Evolutionary conservation across 306 rosid species (phyloP).

Genomic region (Begonia fuchsioides): DNA sequence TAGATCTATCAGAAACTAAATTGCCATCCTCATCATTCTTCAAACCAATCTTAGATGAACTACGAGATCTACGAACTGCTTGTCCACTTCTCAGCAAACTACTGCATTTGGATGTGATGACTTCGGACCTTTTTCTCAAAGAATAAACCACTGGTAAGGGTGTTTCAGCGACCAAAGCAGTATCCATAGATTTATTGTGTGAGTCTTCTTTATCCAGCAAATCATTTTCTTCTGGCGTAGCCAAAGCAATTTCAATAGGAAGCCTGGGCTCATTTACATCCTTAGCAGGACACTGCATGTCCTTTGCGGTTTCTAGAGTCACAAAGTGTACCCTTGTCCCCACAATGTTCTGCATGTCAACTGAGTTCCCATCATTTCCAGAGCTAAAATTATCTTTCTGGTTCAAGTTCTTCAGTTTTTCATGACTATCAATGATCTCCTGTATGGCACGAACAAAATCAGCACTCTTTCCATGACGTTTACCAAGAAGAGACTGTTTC

Average conservation of each 20-base stretch:
- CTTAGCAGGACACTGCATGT: slow-evolving; percentile 27
- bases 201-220: slow-evolving; percentile 24
- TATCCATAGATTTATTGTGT: slow-evolving; percentile 30
- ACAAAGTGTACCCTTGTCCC: slow-evolving; percentile 33
- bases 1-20: slow-evolving; percentile 25
- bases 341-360: slow-evolving; percentile 20
- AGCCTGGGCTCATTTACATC: slow-evolving; percentile 29
- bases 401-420: slow-evolving; percentile 49
- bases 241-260: slow-evolving; percentile 32
- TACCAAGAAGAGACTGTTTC: slow-evolving; percentile 71
- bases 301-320: slow-evolving; percentile 21
- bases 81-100: slow-evolving; percentile 22
- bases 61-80: slow-evolving; percentile 34
- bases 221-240: slow-evolving; percentile 26
- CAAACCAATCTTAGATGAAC: slow-evolving; percentile 32
- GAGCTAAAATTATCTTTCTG: slow-evolving; percentile 28
- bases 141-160: slow-evolving; percentile 31
- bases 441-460: slow-evolving; percentile 87
- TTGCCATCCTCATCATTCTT: slow-evolving; percentile 20
- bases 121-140: slow-evolving; percentile 50
- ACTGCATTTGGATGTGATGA: slow-evolving; percentile 24
- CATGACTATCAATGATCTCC: slow-evolving; percentile 71
- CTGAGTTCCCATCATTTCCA: slow-evolving; percentile 25
- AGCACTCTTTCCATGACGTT: slow-evolving; percentile 87
- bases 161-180: slow-evolving; percentile 16